Evolutionary conservation across 1,139 yeast species (phyloP).

Genomic region (Arxiozyma bovina): DNA sequence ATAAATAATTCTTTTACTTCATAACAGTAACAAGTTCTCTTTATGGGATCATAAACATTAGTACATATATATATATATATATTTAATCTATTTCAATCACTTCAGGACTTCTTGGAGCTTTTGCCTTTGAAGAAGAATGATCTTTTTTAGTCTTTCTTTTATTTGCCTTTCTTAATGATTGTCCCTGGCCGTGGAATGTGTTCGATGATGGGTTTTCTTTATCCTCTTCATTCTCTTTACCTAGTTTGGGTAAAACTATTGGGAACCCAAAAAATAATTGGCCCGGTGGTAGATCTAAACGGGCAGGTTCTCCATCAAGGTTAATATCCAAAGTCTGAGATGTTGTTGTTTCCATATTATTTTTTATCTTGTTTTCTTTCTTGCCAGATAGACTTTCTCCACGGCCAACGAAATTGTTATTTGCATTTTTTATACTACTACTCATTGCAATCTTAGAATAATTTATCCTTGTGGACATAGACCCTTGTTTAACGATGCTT

Average conservation of each 20-base stretch:
- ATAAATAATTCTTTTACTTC: neutral
- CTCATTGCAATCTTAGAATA: conserved; percentile 52
- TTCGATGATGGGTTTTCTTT: conserved; percentile 26
- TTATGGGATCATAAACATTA: no score
- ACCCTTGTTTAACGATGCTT: conserved; percentile 40
- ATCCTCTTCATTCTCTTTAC: conserved; percentile 36
- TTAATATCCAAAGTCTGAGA: conserved; percentile 13
- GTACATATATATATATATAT: no score
- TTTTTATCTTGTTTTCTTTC: conserved; percentile 19
- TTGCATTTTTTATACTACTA: conserved; percentile 26
- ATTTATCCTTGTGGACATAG: conserved; percentile 73
- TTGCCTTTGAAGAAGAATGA: conserved; percentile 34
- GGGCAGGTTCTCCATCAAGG: conserved; percentile 53
- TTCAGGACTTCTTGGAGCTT: conserved; percentile 60
- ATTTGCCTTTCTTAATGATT: conserved; percentile 61
- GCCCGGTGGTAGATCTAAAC: conserved; percentile 68
- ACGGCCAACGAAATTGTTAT: conserved; percentile 44
- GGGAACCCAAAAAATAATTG: conserved; percentile 94
- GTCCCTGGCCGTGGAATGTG: conserved; percentile 55
- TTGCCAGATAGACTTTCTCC: conserved; percentile 74
- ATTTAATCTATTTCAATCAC: conserved; percentile 64
- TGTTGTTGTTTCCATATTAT: conserved; percentile 9
- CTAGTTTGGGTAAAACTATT: conserved; percentile 54
- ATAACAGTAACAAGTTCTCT: neutral
- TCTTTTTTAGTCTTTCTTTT: conserved; percentile 57